Conservation (phyloP, 1,139 yeast genomes). For the Hemisphaericaspora lyxosophila region DNA sequence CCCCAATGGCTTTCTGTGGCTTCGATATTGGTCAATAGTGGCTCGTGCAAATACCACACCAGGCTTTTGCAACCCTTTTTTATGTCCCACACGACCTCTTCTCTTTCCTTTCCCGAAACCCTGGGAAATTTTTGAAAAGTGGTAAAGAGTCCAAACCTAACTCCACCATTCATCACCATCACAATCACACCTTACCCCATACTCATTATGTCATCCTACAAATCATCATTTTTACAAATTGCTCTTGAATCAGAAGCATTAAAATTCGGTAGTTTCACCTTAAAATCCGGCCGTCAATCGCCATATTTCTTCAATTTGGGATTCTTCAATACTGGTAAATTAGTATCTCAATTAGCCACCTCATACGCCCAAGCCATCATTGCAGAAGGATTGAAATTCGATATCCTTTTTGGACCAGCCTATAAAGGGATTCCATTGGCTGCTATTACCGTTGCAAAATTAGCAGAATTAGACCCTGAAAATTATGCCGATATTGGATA, state of each 20-base stretch:
- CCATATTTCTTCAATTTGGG: slow-evolving; percentile 98
- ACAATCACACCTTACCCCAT: background rate
- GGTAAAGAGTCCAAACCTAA: too few species aligned
- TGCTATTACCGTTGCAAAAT: slow-evolving; percentile 86
- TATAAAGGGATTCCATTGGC: slow-evolving; percentile 97
- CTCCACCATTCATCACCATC: too few species aligned
- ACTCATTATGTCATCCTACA: slow-evolving; percentile 38
- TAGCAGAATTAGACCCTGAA: slow-evolving; percentile 86
- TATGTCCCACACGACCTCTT: slow-evolving; percentile 10
- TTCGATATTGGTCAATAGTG: too few species aligned
- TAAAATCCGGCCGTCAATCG: slow-evolving; percentile 90
- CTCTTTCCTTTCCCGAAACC: slow-evolving; percentile 4
- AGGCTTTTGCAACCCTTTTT: slow-evolving; percentile 2
- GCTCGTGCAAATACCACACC: too few species aligned
- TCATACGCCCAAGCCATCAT: slow-evolving; percentile 90
- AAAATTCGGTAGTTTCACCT: slow-evolving; percentile 82
- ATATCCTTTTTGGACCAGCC: slow-evolving; percentile 94
- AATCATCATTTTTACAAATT: slow-evolving; percentile 69
- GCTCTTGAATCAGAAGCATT: slow-evolving; percentile 82
- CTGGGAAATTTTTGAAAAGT: background rate
- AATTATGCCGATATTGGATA: slow-evolving; percentile 66
- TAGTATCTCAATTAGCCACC: slow-evolving; percentile 74
- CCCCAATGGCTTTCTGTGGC: too few species aligned
- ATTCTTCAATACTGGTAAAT: slow-evolving; percentile 75
- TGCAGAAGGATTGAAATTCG: slow-evolving; percentile 77